Conservation (phyloP, 192 early-diverging fungal species). For the Coemansia sp. region DNA sequence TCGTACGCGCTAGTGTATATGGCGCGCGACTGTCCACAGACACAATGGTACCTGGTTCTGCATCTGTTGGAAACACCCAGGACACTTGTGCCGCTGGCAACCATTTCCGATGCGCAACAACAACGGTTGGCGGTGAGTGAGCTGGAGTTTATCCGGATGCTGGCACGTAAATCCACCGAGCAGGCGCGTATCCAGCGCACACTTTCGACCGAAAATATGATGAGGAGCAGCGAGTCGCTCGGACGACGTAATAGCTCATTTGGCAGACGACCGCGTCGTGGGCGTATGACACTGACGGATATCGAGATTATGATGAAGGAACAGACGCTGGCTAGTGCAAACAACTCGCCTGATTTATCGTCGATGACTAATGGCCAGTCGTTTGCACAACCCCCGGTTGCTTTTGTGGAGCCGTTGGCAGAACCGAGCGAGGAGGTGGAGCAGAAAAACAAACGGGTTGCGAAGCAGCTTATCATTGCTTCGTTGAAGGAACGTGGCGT, state of each 20-base stretch:
- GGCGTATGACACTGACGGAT: conserved; percentile 45
- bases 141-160: conserved; percentile 23
- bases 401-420: not conserved
- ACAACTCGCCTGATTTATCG: not conserved
- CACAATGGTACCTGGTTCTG: conserved; percentile 15
- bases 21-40: not conserved
- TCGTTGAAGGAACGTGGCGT: conserved; percentile 49
- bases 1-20: conserved; percentile 28
- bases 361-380: not conserved
- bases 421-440: conserved; percentile 17
- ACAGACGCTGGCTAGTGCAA: conserved; percentile 3
- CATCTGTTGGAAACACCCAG: conserved; percentile 27
- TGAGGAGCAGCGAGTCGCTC: conserved; percentile 4
- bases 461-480: conserved; percentile 52
- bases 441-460: conserved; percentile 41
- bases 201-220: conserved; percentile 29
- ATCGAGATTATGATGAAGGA: conserved; percentile 22
- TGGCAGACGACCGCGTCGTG: not conserved
- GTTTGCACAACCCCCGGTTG: not conserved
- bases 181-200: conserved; percentile 39
- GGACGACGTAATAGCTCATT: conserved; percentile 6
- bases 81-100: conserved; percentile 13
- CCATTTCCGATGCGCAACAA: not conserved
- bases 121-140: conserved; percentile 6
- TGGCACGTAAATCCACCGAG: conserved; percentile 20